phyloP scores from a whole-genome alignment of 345 rosid species.

The Eutrema yunnanense region DNA sequence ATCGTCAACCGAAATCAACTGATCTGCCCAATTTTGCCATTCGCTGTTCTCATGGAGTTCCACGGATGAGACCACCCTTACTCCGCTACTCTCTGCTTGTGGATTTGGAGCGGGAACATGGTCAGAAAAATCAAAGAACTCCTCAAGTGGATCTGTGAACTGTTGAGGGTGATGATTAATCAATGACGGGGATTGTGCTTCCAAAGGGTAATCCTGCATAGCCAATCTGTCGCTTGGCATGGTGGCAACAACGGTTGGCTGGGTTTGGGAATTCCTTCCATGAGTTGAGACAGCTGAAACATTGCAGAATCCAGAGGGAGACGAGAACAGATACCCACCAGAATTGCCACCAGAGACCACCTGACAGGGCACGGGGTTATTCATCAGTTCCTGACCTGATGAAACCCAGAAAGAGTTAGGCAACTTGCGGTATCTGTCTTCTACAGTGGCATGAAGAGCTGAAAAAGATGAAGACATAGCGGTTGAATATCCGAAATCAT shows the following conservation, averaged over 20 bases:
- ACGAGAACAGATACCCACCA: conserved; percentile 20
- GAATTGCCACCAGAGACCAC: conserved; percentile 27
- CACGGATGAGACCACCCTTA: conserved; percentile 32
- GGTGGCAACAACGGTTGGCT: conserved; percentile 13
- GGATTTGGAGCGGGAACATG: conserved; percentile 34
- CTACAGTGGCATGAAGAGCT: conserved; percentile 30
- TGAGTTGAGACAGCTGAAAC: conserved; percentile 24
- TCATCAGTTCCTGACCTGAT: conserved; percentile 42
- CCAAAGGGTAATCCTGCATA: conserved; percentile 32
- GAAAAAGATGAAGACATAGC: conserved; percentile 48
- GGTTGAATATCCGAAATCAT: conserved; percentile 23
- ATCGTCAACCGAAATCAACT: conserved; percentile 56
- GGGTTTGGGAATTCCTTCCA: conserved; percentile 16
- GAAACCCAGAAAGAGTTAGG: conserved; percentile 40
- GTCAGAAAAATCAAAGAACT: conserved; percentile 45
- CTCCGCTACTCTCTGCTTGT: conserved; percentile 34
- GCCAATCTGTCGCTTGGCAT: conserved; percentile 1
- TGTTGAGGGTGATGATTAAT: conserved; percentile 35
- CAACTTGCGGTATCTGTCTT: conserved; percentile 36
- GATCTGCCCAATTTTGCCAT: conserved; percentile 71
- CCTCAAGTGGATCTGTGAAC: conserved; percentile 50
- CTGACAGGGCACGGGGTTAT: conserved; percentile 34
- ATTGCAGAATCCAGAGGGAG: conserved; percentile 27
- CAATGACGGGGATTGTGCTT: conserved; percentile 30
- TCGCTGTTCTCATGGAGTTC: conserved; percentile 40